Conservation (phyloP, 371 early-diverging fungal species). For the Catenaria anguillulae region DNA sequence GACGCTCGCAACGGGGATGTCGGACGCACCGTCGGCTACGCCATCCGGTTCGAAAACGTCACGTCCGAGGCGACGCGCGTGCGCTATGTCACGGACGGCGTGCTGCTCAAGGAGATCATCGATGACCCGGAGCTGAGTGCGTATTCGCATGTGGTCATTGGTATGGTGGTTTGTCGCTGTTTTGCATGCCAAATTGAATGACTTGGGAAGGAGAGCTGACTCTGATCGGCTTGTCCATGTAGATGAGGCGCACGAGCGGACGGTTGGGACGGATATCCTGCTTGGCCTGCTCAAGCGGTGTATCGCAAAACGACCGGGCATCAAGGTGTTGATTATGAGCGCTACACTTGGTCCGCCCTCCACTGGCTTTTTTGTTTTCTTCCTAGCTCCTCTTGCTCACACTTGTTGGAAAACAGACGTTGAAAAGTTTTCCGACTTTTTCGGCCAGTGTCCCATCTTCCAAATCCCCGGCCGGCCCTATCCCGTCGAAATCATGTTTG, state of each 20-base stretch:
- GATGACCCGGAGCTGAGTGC: constrained; percentile 39
- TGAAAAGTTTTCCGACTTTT: constrained; percentile 52
- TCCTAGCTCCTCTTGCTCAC: too few species aligned
- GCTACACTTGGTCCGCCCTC: constrained; percentile 44
- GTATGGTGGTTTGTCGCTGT: neutral
- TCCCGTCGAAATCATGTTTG: constrained; percentile 56
- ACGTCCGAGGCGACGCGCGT: constrained; percentile 46
- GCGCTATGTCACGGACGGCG: constrained; percentile 85
- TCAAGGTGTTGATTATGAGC: constrained; percentile 66
- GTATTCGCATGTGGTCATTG: constrained; percentile 58
- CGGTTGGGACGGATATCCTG: constrained; percentile 80
- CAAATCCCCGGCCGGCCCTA: constrained; percentile 66
- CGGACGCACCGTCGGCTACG: constrained; percentile 54
- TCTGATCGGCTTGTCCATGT: neutral
- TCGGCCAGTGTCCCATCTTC: constrained; percentile 65
- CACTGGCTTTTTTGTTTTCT: neutral
- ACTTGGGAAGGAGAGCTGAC: too few species aligned
- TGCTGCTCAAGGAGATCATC: constrained; percentile 62
- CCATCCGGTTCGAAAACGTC: constrained; percentile 65
- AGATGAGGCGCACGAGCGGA: constrained; percentile 95
- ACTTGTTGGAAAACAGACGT: constrained; percentile 22
- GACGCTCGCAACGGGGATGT: constrained; percentile 25
- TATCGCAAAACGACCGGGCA: constrained; percentile 22
- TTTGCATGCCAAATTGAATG: too few species aligned
- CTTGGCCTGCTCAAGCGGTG: constrained; percentile 48